These are phyloP conservation scores for Helicocarpus griseus DNA, from an alignment of 2,329 filamentous ascomycete species.

Conservation along the genomic window DNA sequence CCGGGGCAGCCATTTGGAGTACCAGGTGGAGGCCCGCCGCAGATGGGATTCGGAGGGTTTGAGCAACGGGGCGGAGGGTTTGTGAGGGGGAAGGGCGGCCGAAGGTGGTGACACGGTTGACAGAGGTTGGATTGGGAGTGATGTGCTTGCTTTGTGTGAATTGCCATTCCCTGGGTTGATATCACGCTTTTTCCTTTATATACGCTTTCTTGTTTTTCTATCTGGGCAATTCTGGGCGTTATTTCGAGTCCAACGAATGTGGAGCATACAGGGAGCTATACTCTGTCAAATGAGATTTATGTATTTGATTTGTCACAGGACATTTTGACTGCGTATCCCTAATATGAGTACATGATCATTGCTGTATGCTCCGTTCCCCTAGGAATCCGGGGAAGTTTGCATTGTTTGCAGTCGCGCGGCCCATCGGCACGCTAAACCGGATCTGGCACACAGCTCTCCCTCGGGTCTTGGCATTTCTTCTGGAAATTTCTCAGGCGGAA, in stretches of 20 bases:
- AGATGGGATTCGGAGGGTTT: constrained; percentile 35
- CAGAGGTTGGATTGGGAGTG: neutral
- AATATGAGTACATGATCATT: too few species aligned
- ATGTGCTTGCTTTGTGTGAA: neutral
- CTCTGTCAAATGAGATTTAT: neutral
- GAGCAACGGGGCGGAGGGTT: constrained; percentile 29
- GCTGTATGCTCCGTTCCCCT: too few species aligned
- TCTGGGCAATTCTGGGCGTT: constrained; percentile 1
- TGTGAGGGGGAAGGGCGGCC: constrained; percentile 25
- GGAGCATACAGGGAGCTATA: neutral
- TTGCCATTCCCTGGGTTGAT: neutral
- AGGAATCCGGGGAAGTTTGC: constrained; percentile 1
- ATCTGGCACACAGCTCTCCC: neutral
- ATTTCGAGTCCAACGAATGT: neutral
- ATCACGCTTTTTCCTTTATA: neutral
- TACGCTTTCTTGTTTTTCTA: neutral
- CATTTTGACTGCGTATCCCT: neutral
- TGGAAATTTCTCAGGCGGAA: constrained; percentile 17
- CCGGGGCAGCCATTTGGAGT: constrained; percentile 25
- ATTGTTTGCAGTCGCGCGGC: neutral
- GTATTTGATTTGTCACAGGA: neutral
- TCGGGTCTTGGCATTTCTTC: constrained; percentile 14
- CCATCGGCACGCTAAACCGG: neutral
- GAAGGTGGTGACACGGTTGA: constrained; percentile 26
- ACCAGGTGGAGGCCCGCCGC: constrained; percentile 29